Conservation (phyloP, 2,329 filamentous ascomycete genomes). For the Coniochaeta sp. region DNA sequence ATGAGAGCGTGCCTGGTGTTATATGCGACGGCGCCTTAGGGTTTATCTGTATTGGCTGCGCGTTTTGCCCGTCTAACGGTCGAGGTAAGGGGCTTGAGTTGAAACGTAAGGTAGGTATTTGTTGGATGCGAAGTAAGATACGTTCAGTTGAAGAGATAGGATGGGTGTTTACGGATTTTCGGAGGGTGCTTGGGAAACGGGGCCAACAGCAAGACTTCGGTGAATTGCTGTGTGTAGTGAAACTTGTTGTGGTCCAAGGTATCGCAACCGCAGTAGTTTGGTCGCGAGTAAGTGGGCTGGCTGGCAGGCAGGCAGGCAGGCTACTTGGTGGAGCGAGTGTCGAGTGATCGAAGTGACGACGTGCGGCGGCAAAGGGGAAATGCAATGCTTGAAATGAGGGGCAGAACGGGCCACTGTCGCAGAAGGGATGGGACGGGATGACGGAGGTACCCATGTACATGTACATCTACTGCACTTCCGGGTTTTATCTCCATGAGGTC, state of each 20-base stretch:
- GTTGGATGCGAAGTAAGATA: background rate
- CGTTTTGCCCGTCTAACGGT: background rate
- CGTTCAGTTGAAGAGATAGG: background rate
- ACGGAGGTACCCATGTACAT: background rate
- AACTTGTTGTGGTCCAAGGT: background rate
- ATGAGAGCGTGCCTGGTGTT: background rate
- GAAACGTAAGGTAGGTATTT: too few species aligned
- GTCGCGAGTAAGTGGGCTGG: background rate
- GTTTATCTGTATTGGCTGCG: background rate
- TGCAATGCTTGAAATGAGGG: background rate
- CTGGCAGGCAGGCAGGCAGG: background rate
- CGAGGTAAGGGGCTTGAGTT: background rate
- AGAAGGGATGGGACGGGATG: background rate
- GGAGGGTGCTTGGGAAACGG: background rate
- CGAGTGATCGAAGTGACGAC: background rate
- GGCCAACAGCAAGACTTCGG: background rate
- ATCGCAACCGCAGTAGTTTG: too few species aligned
- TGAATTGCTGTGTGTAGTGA: background rate
- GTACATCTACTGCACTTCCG: too few species aligned
- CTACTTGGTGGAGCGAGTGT: background rate
- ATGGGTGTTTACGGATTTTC: background rate
- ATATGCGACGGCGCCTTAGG: background rate
- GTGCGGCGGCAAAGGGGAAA: constrained; percentile 1
- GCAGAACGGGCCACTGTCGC: background rate
- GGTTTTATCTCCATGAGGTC: background rate